Percentiles rank a stretch among this genome's conserved stretches.
Conservation (phyloP, 2,329 filamentous ascomycete genomes). For the Penicillium sp. region DNA sequence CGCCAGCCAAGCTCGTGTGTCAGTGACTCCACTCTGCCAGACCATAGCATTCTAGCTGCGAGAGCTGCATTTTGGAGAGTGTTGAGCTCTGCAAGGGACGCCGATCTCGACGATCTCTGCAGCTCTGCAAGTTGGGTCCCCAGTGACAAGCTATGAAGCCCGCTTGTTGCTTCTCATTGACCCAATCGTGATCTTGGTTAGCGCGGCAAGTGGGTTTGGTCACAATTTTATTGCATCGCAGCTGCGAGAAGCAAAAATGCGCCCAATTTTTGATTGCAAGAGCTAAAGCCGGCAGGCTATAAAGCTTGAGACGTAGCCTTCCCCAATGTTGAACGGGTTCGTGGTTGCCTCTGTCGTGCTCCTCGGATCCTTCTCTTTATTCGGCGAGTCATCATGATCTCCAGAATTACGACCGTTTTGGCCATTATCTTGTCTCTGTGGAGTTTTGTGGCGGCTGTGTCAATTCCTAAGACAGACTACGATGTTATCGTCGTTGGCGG, state of each 20-base stretch:
- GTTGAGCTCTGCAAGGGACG: neutral
- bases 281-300: neutral
- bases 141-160: neutral
- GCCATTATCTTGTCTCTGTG: conserved; percentile 27
- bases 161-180: neutral
- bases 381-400: neutral
- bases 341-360: neutral
- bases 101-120: conserved; percentile 2
- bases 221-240: neutral
- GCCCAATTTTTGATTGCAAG: neutral
- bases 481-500: conserved; percentile 62
- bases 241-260: neutral
- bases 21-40: neutral
- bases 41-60: neutral
- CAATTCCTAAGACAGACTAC: conserved; percentile 42
- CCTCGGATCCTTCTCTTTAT: too few relatives aligned
- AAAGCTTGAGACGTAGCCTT: neutral
- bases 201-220: neutral
- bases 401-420: conserved; percentile 19
- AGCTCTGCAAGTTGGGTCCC: neutral
- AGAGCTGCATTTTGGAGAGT: neutral
- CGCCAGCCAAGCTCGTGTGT: neutral
- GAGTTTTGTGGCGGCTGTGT: conserved; percentile 22
- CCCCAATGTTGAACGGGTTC: neutral
- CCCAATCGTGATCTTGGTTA: neutral